Evolutionary conservation across 140 eudicot species (phyloP).

Genomic region (Flaveria floridana): DNA sequence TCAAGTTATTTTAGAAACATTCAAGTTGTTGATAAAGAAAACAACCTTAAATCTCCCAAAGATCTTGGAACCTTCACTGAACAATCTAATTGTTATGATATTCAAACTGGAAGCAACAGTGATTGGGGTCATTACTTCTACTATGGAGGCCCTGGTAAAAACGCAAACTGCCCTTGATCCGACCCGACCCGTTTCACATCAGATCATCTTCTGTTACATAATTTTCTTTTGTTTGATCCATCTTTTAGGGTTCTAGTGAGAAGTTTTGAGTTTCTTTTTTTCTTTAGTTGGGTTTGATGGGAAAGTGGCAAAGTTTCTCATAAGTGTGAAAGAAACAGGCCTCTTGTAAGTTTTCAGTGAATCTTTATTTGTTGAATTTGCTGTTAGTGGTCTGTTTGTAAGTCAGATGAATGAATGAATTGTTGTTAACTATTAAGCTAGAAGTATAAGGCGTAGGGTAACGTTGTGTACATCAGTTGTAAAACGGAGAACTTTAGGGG

Average conservation of each 20-base stretch:
- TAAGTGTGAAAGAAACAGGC: constrained; percentile 56
- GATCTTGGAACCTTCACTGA: constrained; percentile 87
- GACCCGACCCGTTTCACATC: background rate
- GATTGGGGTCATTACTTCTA: constrained; percentile 96
- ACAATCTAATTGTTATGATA: constrained; percentile 92
- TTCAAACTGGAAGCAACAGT: constrained; percentile 81
- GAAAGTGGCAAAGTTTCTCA: constrained; percentile 59
- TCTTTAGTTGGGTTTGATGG: constrained; percentile 33
- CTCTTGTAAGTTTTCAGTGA: constrained; percentile 50
- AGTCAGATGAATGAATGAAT: constrained; percentile 36
- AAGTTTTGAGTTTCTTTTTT: constrained; percentile 44
- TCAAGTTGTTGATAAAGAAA: constrained; percentile 81
- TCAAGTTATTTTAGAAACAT: constrained; percentile 87
- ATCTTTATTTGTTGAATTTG: constrained; percentile 36
- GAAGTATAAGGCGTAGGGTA: too few relatives aligned
- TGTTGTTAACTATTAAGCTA: constrained; percentile 22
- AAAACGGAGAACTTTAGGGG: constrained; percentile 1
- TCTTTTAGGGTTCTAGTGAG: constrained; percentile 46
- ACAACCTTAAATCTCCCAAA: constrained; percentile 80
- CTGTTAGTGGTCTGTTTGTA: constrained; percentile 31
- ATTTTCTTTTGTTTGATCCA: constrained; percentile 31
- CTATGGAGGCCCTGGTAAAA: constrained; percentile 96
- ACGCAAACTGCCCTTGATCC: constrained; percentile 70
- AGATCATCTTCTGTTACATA: constrained; percentile 38
- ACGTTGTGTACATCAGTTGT: too few relatives aligned